phyloP scores from a whole-genome alignment of 768 basidiomycete genomes.

The Suillus ampliporus region DNA sequence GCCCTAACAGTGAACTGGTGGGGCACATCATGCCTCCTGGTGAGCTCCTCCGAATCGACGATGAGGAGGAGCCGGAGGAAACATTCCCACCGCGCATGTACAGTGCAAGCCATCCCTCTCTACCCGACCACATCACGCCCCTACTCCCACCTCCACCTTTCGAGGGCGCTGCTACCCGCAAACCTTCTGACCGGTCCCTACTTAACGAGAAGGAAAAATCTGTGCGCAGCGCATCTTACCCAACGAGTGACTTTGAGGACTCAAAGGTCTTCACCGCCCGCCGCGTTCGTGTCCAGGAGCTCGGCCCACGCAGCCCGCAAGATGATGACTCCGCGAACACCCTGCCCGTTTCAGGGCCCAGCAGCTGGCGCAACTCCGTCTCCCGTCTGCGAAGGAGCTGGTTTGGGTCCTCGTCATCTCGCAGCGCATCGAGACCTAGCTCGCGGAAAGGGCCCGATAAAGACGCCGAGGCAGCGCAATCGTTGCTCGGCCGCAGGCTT shows the following conservation, averaged over 20 bases:
- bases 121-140: constrained; percentile 38
- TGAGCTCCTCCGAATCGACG: constrained; percentile 40
- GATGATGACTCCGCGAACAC: constrained; percentile 24
- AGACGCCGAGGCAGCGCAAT: constrained; percentile 53
- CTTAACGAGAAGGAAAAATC: constrained; percentile 41
- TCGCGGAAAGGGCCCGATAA: constrained; percentile 39
- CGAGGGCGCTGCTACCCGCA: constrained; percentile 35
- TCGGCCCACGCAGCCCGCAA: constrained; percentile 30
- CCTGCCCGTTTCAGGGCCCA: constrained; percentile 31
- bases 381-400: constrained; percentile 61
- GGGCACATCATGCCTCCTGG: constrained; percentile 45
- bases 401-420: constrained; percentile 50
- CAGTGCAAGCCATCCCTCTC: constrained; percentile 26
- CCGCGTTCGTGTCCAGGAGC: constrained; percentile 45
- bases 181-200: constrained; percentile 24
- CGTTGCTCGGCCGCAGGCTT: constrained; percentile 39
- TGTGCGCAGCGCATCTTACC: constrained; percentile 37
- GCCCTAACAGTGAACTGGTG: constrained; percentile 37
- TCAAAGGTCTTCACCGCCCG: constrained; percentile 41
- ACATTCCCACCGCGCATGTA: constrained; percentile 37
- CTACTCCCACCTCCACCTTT: constrained; percentile 47
- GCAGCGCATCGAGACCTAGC: constrained; percentile 32
- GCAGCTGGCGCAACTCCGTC: constrained; percentile 44
- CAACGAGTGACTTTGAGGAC: constrained; percentile 38
- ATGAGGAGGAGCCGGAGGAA: constrained; percentile 33